These are phyloP conservation scores for Zalaria sp. DNA, from an alignment of 2,329 filamentous ascomycete genomes.

Conservation along the genomic window DNA sequence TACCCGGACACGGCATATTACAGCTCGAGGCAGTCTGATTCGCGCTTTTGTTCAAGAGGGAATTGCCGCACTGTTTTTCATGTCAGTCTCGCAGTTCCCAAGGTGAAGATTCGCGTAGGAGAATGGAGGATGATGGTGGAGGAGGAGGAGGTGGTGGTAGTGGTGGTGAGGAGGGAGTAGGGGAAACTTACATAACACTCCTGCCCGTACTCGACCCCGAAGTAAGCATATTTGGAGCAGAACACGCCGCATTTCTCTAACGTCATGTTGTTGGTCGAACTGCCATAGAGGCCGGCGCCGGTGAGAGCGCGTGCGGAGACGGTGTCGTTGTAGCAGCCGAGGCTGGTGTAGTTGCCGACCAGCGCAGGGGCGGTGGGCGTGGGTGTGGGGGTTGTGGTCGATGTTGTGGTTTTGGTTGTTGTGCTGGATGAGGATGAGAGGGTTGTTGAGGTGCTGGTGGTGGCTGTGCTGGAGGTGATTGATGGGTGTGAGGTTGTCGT, in stretches of 20 bases:
- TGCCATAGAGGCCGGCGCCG: neutral
- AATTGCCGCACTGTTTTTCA: too few relatives aligned
- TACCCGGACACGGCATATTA: slow-evolving; percentile 12
- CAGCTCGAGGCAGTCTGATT: neutral
- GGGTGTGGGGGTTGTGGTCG: neutral
- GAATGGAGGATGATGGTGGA: too few relatives aligned
- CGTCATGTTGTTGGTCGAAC: slow-evolving; percentile 4
- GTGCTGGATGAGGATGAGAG: neutral
- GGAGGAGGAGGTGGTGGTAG: slow-evolving; percentile 5
- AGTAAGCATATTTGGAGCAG: slow-evolving; percentile 5
- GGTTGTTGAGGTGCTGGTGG: neutral
- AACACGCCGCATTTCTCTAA: slow-evolving; percentile 3
- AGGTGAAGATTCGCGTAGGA: too few relatives aligned
- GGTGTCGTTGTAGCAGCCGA: slow-evolving; percentile 7
- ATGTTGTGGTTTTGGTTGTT: neutral
- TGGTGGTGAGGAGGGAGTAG: neutral
- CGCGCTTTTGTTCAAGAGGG: too few relatives aligned
- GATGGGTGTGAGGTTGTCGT: neutral
- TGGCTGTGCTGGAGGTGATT: neutral
- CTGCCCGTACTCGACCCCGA: slow-evolving; percentile 7
- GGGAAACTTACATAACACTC: slow-evolving; percentile 7
- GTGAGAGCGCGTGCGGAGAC: slow-evolving; percentile 3
- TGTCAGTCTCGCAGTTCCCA: too few relatives aligned
- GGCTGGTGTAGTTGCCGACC: slow-evolving; percentile 3
- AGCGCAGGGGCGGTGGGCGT: neutral